phyloP scores from a whole-genome alignment of 495 filamentous ascomycete genomes.

The Articulospora tetracladia region DNA sequence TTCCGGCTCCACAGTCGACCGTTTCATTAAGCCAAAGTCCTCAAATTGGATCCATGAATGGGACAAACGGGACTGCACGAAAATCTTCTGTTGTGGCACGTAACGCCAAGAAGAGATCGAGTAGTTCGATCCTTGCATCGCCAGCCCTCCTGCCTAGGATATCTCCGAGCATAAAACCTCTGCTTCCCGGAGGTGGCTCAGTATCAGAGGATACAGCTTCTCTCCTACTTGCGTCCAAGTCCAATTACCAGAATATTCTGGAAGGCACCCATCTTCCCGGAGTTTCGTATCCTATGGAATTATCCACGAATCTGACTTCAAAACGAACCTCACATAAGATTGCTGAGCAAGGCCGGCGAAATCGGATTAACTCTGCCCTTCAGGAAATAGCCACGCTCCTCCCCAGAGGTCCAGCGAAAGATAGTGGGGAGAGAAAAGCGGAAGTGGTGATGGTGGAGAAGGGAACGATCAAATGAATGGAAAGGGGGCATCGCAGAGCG shows the following conservation, averaged over 20 bases:
- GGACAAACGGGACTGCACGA: slow-evolving; percentile 10
- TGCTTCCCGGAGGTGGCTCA: slow-evolving; percentile 63
- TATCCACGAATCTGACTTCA: slow-evolving; percentile 89
- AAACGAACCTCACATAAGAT: slow-evolving; percentile 98
- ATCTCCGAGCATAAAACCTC: slow-evolving; percentile 88
- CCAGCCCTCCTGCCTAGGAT: slow-evolving; percentile 90
- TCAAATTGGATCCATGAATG: slow-evolving; percentile 36
- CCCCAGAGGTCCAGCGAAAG: slow-evolving; percentile 47
- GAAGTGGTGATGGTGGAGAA: slow-evolving; percentile 33
- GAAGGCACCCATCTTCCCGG: slow-evolving; percentile 89
- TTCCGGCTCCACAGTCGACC: slow-evolving; percentile 35
- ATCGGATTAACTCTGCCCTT: slow-evolving; percentile 90
- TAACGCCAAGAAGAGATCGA: slow-evolving; percentile 66
- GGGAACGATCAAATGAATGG: slow-evolving; percentile 23
- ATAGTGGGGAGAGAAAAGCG: slow-evolving; percentile 38
- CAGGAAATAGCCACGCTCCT: slow-evolving; percentile 87
- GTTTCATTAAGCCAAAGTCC: slow-evolving; percentile 50
- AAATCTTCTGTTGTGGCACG: slow-evolving; percentile 43
- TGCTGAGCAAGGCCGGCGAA: slow-evolving; percentile 91
- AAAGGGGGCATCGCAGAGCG: slow-evolving; percentile 44
- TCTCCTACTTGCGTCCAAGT: slow-evolving; percentile 84
- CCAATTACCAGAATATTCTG: slow-evolving; percentile 96
- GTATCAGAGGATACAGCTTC: slow-evolving; percentile 67
- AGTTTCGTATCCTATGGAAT: slow-evolving; percentile 82
- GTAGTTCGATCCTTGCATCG: slow-evolving; percentile 70